These are phyloP conservation scores for Alisma plantagoaquatica DNA, from an alignment of 106 monocot genomes.

Conservation along the genomic window DNA sequence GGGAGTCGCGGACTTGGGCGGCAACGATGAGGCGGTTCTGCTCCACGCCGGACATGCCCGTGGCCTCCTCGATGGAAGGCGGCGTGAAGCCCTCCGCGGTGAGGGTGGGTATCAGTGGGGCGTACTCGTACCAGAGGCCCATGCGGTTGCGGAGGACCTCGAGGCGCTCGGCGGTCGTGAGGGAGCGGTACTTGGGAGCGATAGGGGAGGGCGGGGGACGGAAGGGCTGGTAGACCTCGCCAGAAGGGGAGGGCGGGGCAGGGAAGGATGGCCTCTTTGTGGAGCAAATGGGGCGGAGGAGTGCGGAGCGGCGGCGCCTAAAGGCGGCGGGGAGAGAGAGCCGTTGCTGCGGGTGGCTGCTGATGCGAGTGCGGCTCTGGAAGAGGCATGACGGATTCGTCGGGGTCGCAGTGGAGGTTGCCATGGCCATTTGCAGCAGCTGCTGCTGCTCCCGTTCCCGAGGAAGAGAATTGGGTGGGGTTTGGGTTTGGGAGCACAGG, in stretches of 20 bases:
- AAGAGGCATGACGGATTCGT: not conserved
- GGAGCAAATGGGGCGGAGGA: constrained; percentile 2
- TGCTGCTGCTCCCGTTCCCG: too few relatives aligned
- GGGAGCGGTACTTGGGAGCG: constrained; percentile 39
- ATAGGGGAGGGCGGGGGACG: constrained; percentile 65
- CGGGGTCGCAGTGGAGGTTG: too few relatives aligned
- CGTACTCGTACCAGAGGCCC: constrained; percentile 83
- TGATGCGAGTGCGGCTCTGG: not conserved
- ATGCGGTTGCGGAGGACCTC: constrained; percentile 71
- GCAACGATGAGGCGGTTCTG: constrained; percentile 69
- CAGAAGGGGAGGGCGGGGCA: constrained; percentile 27
- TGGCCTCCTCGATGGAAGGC: constrained; percentile 66
- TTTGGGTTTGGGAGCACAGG: too few relatives aligned
- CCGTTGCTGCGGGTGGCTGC: not conserved
- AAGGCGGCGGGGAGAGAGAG: not conserved
- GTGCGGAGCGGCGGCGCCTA: too few relatives aligned
- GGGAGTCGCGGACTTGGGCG: constrained; percentile 65
- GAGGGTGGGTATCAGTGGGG: constrained; percentile 61
- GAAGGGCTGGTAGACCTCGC: constrained; percentile 74
- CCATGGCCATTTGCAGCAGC: too few relatives aligned
- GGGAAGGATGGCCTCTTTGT: constrained; percentile 29
- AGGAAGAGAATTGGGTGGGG: too few relatives aligned
- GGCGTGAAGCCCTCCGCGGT: constrained; percentile 62
- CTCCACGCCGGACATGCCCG: constrained; percentile 68
- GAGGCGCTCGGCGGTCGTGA: constrained; percentile 34